Percentiles rank a stretch among this genome's conserved stretches.
Conservation (phyloP, 192 early-diverging fungal species). For the Gonapodya prolifera region DNA sequence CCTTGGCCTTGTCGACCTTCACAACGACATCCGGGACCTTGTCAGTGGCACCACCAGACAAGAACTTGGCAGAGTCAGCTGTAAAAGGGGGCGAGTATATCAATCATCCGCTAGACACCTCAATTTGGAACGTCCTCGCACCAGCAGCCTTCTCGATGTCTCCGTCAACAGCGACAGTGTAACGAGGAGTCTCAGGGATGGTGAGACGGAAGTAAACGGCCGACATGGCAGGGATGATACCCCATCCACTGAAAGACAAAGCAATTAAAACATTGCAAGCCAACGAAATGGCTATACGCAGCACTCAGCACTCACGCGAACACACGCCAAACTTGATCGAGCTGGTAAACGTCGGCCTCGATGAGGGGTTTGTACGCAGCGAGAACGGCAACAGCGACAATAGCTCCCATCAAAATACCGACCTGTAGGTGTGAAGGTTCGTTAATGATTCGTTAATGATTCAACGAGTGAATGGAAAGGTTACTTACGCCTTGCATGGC, state of each 20-base stretch:
- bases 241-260: not conserved
- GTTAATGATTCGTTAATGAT: too few species aligned
- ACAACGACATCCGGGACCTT: not conserved
- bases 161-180: slow-evolving; percentile 54
- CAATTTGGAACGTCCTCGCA: not conserved
- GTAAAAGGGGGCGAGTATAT: too few species aligned
- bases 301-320: slow-evolving; percentile 52
- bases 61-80: not conserved
- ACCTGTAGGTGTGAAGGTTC: slow-evolving; percentile 14
- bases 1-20: not conserved
- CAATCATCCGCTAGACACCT: not conserved
- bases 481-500: slow-evolving; percentile 66
- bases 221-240: slow-evolving; percentile 52
- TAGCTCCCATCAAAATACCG: slow-evolving; percentile 67
- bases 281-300: not conserved
- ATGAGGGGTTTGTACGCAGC: slow-evolving; percentile 59
- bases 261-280: not conserved
- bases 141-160: slow-evolving; percentile 37
- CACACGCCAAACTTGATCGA: slow-evolving; percentile 90
- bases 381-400: slow-evolving; percentile 61
- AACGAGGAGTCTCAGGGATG: slow-evolving; percentile 91
- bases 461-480: not conserved
- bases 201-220: slow-evolving; percentile 87
- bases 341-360: slow-evolving; percentile 23
- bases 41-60: not conserved